A percentile compares a stretch with the other conserved stretches of the same genome.
phyloP scores from a whole-genome alignment of 371 early-diverging fungal genomes.

The Mucor circinelloides region DNA sequence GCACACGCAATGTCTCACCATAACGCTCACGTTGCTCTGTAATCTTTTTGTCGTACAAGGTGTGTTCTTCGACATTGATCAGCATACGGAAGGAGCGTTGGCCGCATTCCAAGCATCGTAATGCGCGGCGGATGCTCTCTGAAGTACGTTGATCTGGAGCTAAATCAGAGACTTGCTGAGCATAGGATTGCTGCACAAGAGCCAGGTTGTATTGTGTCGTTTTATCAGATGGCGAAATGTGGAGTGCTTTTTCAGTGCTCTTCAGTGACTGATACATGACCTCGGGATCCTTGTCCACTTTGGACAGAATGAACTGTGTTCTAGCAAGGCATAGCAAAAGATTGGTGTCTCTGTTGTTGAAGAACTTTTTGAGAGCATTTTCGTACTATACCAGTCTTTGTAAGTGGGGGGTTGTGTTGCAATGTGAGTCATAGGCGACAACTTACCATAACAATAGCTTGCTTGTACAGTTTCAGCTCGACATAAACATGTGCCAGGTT shows the following conservation, averaged over 20 bases:
- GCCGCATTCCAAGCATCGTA: slow-evolving; percentile 60
- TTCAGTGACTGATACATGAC: slow-evolving; percentile 69
- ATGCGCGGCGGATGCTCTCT: slow-evolving; percentile 58
- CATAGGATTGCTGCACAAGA: slow-evolving; percentile 82
- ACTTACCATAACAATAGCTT: slow-evolving; percentile 68
- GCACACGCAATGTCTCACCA: slow-evolving; percentile 63
- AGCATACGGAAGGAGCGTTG: slow-evolving; percentile 58
- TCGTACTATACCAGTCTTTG: slow-evolving; percentile 64
- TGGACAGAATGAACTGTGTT: slow-evolving; percentile 80
- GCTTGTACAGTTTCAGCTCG: slow-evolving; percentile 71
- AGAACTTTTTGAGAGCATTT: slow-evolving; percentile 57
- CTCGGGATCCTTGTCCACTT: slow-evolving; percentile 68
- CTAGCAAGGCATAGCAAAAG: slow-evolving; percentile 74
- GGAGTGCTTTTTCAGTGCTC: slow-evolving; percentile 59
- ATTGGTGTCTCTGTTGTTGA: slow-evolving; percentile 61
- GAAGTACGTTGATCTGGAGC: slow-evolving; percentile 62
- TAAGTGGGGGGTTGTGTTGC: background rate
- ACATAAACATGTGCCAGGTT: slow-evolving; percentile 82
- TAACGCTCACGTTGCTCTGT: slow-evolving; percentile 67
- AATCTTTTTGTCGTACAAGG: slow-evolving; percentile 65
- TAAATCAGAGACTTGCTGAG: slow-evolving; percentile 77
- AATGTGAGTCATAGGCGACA: too few relatives aligned
- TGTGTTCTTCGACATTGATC: slow-evolving; percentile 54
- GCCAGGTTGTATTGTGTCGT: slow-evolving; percentile 77
- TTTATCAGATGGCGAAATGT: slow-evolving; percentile 63